Evolutionary conservation across 805 yeast species (phyloP), one percentile per base, ranked within the genome.

Genomic region (Cephaloascus albidus): DNA sequence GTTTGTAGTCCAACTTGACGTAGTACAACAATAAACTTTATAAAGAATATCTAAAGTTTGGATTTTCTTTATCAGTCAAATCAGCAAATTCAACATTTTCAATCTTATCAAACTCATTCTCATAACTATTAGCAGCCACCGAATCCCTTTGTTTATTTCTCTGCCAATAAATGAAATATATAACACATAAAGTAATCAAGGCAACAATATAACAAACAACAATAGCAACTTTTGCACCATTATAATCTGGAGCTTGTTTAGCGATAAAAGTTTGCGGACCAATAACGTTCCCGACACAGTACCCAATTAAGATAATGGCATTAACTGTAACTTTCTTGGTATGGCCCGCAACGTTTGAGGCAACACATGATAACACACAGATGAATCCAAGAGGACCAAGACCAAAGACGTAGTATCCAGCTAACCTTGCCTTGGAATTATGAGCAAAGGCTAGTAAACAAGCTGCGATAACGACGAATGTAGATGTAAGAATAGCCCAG

Each of bases 331-430:
- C 54, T 51, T 74, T 75, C 58, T 77, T 78, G 10, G 83, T 75
- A 48, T 68, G 71, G 6, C 84, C 84, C 4, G 74, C 74, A 36
- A 67, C 63, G 47, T 75, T 75, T 4, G 74, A 58, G 20, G 76
- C 63, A 23, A 71, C 52, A 38, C 57, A 43, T 1, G 70, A 58
- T 37, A 60, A 44, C 20, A 59, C 42, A 43, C 58, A 58, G 34
- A 61, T 53, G 33, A 54, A 48, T 5, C 53, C 52, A 3, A 57
- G 33, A 1, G 65, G 61, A 4, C 49, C 49, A 18, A 67, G 55
- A 14, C 58, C 53, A 42, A 51, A 52, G 30, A 73, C 39, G 39
- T 57, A 58, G 17, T 57, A 63, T 36, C 72, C 70, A 2, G 67
- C 67, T 18, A 66, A 53, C 17, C 70, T 61, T 23, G 53, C 53